These are phyloP conservation scores for Solanum hybrid DNA, from an alignment of 305 asterid genomes.

Conservation along the genomic window DNA sequence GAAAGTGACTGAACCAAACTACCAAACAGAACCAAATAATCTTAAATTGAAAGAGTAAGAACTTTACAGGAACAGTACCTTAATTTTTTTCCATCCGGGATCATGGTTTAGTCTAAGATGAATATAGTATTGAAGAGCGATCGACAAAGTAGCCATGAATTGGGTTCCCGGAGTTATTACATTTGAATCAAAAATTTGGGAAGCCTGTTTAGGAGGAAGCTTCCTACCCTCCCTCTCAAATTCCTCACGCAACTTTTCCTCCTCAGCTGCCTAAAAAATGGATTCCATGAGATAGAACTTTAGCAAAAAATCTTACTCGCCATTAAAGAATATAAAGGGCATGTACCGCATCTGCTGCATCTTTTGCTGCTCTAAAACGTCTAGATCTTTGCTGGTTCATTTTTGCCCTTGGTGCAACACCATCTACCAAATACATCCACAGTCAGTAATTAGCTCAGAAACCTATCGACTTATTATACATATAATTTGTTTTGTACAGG, in stretches of 20 bases:
- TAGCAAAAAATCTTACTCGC: background rate
- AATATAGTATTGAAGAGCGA: slow-evolving; percentile 78
- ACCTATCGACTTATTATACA: slow-evolving; percentile 9
- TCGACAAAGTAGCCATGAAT: slow-evolving; percentile 81
- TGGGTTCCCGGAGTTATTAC: slow-evolving; percentile 98
- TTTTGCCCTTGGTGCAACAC: slow-evolving; percentile 98
- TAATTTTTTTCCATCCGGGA: slow-evolving; percentile 92
- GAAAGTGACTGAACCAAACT: background rate
- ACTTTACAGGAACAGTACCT: slow-evolving; percentile 37
- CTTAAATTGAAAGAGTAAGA: background rate
- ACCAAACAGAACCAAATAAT: background rate
- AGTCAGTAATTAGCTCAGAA: slow-evolving; percentile 12
- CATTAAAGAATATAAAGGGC: slow-evolving; percentile 9
- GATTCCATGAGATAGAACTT: slow-evolving; percentile 10
- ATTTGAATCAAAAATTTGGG: slow-evolving; percentile 83
- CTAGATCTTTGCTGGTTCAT: slow-evolving; percentile 97
- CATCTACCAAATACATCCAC: slow-evolving; percentile 45
- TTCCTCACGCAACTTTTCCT: slow-evolving; percentile 78
- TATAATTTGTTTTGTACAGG: background rate
- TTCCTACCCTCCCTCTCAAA: slow-evolving; percentile 91
- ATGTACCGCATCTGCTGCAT: slow-evolving; percentile 85
- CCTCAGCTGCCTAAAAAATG: slow-evolving; percentile 79
- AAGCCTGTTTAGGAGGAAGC: slow-evolving; percentile 87
- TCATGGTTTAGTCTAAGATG: slow-evolving; percentile 81
- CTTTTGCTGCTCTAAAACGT: slow-evolving; percentile 98